Evolutionary conservation across 202 grass and related monocot genomes (phyloP).

Genomic region (Digitaria exilis): DNA sequence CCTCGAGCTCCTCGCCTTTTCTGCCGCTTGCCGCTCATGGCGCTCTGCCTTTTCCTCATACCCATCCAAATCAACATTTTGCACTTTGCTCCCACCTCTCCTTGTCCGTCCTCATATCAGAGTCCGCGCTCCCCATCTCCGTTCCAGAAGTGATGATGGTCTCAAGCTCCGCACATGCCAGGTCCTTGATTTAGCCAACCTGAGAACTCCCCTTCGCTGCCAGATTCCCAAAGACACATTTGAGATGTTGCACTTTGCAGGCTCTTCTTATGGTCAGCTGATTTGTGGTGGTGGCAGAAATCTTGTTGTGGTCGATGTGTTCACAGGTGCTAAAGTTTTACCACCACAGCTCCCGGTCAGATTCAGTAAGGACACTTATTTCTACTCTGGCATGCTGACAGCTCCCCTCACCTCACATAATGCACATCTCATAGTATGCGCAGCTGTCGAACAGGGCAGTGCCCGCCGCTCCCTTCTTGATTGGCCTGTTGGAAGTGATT

Average conservation of each 20-base stretch:
- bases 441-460: not conserved
- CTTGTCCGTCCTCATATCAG: conserved; percentile 18
- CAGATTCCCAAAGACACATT: conserved; percentile 30
- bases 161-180: conserved; percentile 12
- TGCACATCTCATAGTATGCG: conserved; percentile 39
- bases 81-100: conserved; percentile 43
- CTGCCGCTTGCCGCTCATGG: conserved; percentile 57
- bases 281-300: conserved; percentile 31
- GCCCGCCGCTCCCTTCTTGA: not conserved
- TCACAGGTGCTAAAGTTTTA: conserved; percentile 42
- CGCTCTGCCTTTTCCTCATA: conserved; percentile 18
- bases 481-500: conserved; percentile 42
- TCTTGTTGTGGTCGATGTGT: conserved; percentile 44
- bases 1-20: conserved; percentile 44
- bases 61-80: conserved; percentile 27
- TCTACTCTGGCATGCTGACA: conserved; percentile 31
- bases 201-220: not conserved
- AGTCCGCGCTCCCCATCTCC: not conserved
- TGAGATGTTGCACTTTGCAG: conserved; percentile 29
- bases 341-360: conserved; percentile 38
- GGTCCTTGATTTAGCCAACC: conserved; percentile 31
- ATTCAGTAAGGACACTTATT: not conserved
- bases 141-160: not conserved
- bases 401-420: conserved; percentile 46
- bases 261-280: conserved; percentile 57